A percentile compares a stretch with the other conserved stretches of the same genome.
Conservation (phyloP, 345 rosid species). For the Angophora floribunda region DNA sequence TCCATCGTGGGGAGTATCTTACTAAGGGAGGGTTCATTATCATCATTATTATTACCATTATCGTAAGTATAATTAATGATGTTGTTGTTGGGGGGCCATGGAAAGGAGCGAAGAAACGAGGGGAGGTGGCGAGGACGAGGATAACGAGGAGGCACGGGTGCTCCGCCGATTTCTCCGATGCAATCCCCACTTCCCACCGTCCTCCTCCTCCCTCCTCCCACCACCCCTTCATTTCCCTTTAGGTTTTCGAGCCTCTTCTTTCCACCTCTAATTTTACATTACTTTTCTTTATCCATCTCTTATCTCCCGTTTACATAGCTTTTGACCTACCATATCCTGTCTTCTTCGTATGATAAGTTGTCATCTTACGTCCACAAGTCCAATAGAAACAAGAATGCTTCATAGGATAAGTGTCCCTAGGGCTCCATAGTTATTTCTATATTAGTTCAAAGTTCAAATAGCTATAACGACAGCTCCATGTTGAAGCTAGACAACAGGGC, state of each 20-base stretch:
- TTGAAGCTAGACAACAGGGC: not conserved
- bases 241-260: not conserved
- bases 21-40: not conserved
- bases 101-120: not conserved
- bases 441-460: not conserved
- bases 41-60: not conserved
- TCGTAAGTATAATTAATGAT: not conserved
- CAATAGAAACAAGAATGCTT: not conserved
- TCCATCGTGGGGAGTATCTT: not conserved
- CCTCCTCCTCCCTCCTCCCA: not conserved
- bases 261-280: not conserved
- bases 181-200: not conserved
- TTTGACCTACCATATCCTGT: not conserved
- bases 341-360: not conserved
- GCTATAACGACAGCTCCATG: not conserved
- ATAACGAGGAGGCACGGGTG: conserved; percentile 6
- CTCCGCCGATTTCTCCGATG: conserved; percentile 9
- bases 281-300: not conserved
- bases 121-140: not conserved
- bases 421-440: not conserved
- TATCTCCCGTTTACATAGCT: not conserved
- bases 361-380: not conserved
- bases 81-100: not conserved
- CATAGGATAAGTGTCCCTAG: not conserved
- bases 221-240: not conserved